Base-by-base conservation (phyloP, 805 yeast species). In the Monosporozyma unispora region DNA sequence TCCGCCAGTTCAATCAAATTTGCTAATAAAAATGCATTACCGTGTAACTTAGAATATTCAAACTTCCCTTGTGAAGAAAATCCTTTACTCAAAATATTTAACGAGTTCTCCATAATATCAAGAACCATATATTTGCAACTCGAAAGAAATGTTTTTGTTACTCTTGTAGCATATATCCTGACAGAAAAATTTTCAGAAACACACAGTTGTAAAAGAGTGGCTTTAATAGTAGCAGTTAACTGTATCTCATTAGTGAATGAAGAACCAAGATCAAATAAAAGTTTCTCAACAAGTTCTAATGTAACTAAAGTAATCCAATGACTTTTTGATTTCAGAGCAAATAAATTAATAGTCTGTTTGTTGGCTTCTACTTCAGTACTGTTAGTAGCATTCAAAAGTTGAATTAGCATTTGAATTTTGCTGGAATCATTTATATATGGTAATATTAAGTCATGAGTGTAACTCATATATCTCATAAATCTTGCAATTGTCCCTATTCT, bases 101-200 rank as follows among this genome's bases (percentile, higher is more conserved):
- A 53, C 0, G 74, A 61, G 2, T 61, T 54, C 19, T 64, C 68
- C 11, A 76, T 57, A 0, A 74, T 59, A 12, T 64, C 68, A 27
- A 69, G 64, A 28, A 77, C 48, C 54, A 70, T 50, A 50, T 63
- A 56, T 38, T 76, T 69, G 55, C 60, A 60, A 59, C 56, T 57
- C 41, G 55, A 27, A 52, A 70, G 57, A 58, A 68, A 55, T 54
- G 59, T 54, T 39, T 63, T 68, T 33, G 73, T 51, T 3, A 62
- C 58, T 39, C 71, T 71, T 35, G 64, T 67, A 0, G 80, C 66
- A 38, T 68, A 62, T 4, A 73, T 63, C 50, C 82, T 69, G 6
- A 75, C 58, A 33, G 67, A 66, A 48, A 70, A 72, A 27, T 68
- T 69, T 27, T 68, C 66, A 39, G 71, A 65, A 7, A 68, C 60